These are phyloP conservation scores for Fomitopsis pulvina DNA, from an alignment of 768 basidiomycete genomes.

Conservation along the genomic window DNA sequence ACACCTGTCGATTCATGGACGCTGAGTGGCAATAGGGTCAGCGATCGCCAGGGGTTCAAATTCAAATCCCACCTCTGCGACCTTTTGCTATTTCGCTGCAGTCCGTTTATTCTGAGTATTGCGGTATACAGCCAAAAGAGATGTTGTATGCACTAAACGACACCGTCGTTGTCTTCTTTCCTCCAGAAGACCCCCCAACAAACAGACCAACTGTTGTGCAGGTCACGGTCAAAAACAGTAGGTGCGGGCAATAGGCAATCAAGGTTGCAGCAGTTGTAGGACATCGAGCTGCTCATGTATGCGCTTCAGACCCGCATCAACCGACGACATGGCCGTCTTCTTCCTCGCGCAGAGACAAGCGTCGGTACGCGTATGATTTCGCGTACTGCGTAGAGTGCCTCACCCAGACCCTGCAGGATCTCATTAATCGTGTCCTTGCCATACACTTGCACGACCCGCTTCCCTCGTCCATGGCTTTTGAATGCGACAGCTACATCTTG, in stretches of 20 bases:
- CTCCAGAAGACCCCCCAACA: background rate
- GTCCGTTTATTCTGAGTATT: no score
- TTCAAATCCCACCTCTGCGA: no score
- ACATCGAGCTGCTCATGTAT: no score
- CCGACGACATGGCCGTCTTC: slow-evolving; percentile 11
- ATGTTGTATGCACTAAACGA: slow-evolving; percentile 18
- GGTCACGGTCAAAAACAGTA: slow-evolving; percentile 15
- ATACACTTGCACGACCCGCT: slow-evolving; percentile 6
- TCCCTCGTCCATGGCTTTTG: slow-evolving; percentile 4
- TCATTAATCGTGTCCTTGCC: slow-evolving; percentile 7
- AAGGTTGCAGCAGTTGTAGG: no score
- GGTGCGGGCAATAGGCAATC: no score
- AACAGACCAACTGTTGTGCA: slow-evolving; percentile 13
- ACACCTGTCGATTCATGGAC: no score
- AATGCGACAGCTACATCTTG: slow-evolving; percentile 6
- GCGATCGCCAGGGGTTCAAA: no score
- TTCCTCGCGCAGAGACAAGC: slow-evolving; percentile 11
- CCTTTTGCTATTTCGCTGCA: no score
- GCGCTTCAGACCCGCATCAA: background rate
- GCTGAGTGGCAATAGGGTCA: no score
- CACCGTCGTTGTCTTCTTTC: slow-evolving; percentile 16
- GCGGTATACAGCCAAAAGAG: no score
- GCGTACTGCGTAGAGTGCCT: background rate
- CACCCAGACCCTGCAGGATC: slow-evolving; percentile 4
- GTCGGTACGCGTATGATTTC: background rate